A percentile compares a stretch with the other conserved stretches of the same genome.
phyloP scores from a whole-genome alignment of 1,284 basidiomycete species.

The Tremellales sp. region DNA sequence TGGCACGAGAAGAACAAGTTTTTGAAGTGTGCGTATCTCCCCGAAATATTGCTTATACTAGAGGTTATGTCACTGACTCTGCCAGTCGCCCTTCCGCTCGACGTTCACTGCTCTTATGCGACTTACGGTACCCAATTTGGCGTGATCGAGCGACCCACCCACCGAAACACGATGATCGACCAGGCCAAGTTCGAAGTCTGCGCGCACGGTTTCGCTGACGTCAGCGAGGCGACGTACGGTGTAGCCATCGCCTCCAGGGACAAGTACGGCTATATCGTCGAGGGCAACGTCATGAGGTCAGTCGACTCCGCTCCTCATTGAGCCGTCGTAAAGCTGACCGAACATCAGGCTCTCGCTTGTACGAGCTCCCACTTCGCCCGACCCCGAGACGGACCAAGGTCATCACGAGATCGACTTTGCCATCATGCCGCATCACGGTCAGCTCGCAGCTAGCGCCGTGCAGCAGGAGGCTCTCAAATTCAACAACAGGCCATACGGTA shows the following conservation, averaged over 20 bases:
- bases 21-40: constrained; percentile 63
- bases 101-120: constrained; percentile 73
- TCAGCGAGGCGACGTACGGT: constrained; percentile 69
- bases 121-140: constrained; percentile 93
- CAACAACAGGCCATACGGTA: constrained; percentile 64
- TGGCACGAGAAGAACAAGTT: constrained; percentile 87
- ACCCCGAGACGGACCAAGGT: constrained; percentile 51
- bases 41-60: background rate
- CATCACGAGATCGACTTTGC: constrained; percentile 76
- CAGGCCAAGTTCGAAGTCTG: constrained; percentile 61
- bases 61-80: background rate
- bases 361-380: constrained; percentile 79
- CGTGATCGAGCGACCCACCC: constrained; percentile 76
- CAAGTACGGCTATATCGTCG: constrained; percentile 59
- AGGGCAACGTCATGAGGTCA: constrained; percentile 17
- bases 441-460: constrained; percentile 60
- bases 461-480: constrained; percentile 67
- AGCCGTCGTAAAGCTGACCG: background rate
- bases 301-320: background rate
- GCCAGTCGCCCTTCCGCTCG: constrained; percentile 77
- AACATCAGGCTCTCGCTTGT: constrained; percentile 65
- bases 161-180: constrained; percentile 81
- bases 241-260: constrained; percentile 83
- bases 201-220: constrained; percentile 60
- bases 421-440: constrained; percentile 73